Evolutionary conservation across 129 eudicot species (phyloP).

Genomic region (Chrysanthemum seticuspe): DNA sequence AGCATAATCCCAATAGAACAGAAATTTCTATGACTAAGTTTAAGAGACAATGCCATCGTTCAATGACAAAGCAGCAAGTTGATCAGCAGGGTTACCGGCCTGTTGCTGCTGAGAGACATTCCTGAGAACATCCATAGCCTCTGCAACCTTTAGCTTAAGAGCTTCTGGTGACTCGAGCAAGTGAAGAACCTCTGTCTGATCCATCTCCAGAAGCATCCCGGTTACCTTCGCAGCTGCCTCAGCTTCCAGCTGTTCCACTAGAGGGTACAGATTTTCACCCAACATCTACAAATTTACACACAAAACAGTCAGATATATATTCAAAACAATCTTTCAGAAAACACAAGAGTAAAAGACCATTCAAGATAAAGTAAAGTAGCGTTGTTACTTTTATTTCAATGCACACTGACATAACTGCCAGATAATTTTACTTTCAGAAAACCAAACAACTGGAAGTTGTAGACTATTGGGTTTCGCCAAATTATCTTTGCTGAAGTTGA

Average conservation of each 20-base stretch:
- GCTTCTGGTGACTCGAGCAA: slow-evolving; percentile 83
- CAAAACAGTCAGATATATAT: not conserved
- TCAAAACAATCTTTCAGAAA: not conserved
- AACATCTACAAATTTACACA: slow-evolving; percentile 49
- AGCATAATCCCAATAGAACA: not conserved
- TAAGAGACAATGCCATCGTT: slow-evolving; percentile 52
- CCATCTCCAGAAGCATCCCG: slow-evolving; percentile 92
- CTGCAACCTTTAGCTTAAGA: slow-evolving; percentile 73
- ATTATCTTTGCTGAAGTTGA: not conserved
- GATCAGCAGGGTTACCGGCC: slow-evolving; percentile 55
- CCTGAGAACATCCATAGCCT: slow-evolving; percentile 78
- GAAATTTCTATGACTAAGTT: too few relatives aligned
- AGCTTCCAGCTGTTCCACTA: slow-evolving; percentile 74
- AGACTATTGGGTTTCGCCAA: not conserved
- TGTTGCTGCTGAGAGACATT: slow-evolving; percentile 56
- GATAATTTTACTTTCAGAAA: not conserved
- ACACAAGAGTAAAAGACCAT: not conserved
- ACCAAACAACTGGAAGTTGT: not conserved
- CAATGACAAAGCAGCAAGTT: slow-evolving; percentile 57
- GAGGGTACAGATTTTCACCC: slow-evolving; percentile 85
- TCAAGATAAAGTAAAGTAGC: too few relatives aligned
- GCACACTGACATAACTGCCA: too few relatives aligned
- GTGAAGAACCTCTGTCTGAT: slow-evolving; percentile 71
- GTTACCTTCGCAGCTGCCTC: slow-evolving; percentile 91
- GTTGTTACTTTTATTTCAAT: too few relatives aligned